These are phyloP conservation scores for Didymella segeticola DNA, from an alignment of 2,329 filamentous ascomycete genomes.

Conservation along the genomic window DNA sequence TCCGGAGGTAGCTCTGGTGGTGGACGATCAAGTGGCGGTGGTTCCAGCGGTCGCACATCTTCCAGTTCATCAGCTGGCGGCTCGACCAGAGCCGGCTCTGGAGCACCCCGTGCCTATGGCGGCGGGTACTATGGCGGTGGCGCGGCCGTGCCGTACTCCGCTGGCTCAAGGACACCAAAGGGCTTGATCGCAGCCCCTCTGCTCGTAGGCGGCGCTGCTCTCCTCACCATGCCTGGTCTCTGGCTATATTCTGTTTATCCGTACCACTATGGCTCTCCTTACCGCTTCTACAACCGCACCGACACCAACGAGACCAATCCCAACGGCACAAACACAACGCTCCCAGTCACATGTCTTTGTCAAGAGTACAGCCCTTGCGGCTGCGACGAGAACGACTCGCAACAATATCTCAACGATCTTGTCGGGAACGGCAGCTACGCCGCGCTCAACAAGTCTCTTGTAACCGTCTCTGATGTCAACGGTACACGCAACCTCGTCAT, in stretches of 20 bases:
- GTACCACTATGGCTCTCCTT: constrained; percentile 66
- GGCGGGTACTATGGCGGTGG: constrained; percentile 70
- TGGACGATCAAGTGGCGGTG: no score
- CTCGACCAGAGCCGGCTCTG: constrained; percentile 63
- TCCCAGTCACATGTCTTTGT: constrained; percentile 69
- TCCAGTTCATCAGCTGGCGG: constrained; percentile 45
- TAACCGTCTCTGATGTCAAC: constrained; percentile 68
- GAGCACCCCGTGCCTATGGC: constrained; percentile 64
- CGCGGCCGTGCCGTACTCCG: constrained; percentile 63
- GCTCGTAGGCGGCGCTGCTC: constrained; percentile 55
- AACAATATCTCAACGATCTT: constrained; percentile 65
- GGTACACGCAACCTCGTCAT: constrained; percentile 70
- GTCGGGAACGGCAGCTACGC: constrained; percentile 63
- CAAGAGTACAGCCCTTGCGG: constrained; percentile 64
- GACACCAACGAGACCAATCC: constrained; percentile 51
- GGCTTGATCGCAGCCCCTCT: constrained; percentile 59
- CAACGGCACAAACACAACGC: constrained; percentile 33
- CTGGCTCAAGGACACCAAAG: constrained; percentile 59
- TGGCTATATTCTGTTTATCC: constrained; percentile 71
- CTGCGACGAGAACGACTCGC: constrained; percentile 72
- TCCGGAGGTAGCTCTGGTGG: constrained; percentile 22
- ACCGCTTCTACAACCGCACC: constrained; percentile 58
- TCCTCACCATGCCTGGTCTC: constrained; percentile 67
- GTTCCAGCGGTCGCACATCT: constrained; percentile 29
- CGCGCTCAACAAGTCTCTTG: constrained; percentile 66